Evolutionary conservation across 768 basidiomycete species (phyloP), one percentile per base, ranked within the genome.

Genomic region (Auricularia sp.): DNA sequence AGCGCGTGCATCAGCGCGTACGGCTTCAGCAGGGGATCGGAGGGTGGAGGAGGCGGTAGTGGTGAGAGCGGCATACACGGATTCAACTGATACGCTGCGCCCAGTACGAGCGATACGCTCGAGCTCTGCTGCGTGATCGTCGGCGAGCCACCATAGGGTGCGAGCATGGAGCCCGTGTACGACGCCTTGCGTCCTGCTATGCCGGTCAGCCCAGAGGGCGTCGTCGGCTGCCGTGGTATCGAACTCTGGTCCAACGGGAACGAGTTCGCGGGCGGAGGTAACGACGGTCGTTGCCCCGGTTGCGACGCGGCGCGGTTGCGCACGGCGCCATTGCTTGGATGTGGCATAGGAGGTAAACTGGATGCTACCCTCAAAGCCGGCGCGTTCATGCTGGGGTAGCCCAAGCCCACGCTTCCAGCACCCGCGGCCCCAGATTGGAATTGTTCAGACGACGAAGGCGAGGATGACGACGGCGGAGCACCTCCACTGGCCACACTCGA

Each of bases 1-100:
- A 96, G 77, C 29, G 92, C 82, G 66, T 80, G 79, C 92, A 96
- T 94, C 83, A 96, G 83, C 73, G 94, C 89, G 72, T 94, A 96
- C 10, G 94, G 94, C 70, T 93, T 88, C 54, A 90, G 82, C 61
- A 91, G 77, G 29, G 87, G 80, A 69, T 93, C 90, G 4, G 78
- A 76, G 5, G 92, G 92, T 29, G 89, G 81, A 16, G 80, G 74
- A 2, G 88, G 85, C 5, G 92, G 92, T 44, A 92, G 80, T 3
- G 91, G 89, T 2, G 92, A 92, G 54, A 81, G 82, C 5, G 92
- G 92, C 2, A 89, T 88, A 13, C 84, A 86, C 34, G 56, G 56
- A 33, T 59, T 59, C 56, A 51, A 33, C 65, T 21, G 64, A 18
- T 24, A 58, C 16, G 29, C 54, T 10, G 21, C 1, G 11, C 16